Base-by-base conservation (phyloP, 495 filamentous ascomycete genomes). In the Rusavskia elegans region DNA sequence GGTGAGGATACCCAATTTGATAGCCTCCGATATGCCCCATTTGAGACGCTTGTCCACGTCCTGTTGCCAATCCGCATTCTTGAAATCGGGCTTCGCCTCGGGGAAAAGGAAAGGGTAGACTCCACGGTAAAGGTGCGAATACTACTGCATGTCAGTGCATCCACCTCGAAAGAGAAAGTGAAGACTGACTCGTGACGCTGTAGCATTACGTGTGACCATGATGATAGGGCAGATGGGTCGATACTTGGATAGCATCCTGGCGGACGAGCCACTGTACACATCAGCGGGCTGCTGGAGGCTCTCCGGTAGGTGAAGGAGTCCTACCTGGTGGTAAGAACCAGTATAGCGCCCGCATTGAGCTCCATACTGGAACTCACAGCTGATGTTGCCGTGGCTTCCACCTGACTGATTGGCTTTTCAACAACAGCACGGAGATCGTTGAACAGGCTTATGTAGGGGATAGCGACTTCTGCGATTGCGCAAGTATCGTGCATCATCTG, bases 401-500 rank as follows among this genome's bases (percentile, higher is more conserved):
- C 80, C 40, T 89, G 87, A 49, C 80, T 78, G 39, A 87, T 85
- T 44, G 92, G 92, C 40, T 87, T 81, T 55, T 81, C 76, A 57
- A 80, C 83, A 52, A 95, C 71, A 57, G 76, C 81, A 63, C 87
- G 83, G 63, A 98, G 73, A 75, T 98, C 93, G 66, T 97, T 89
- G 67, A 95, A 97, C 59, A 93, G 81, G 67, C 82, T 90, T 63
- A 94, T 87, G 69, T 98, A 96, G 51, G 90, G 87, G 63, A 96
- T 93, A 59, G 89, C 84, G 62, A 92, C 86, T 75, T 98, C 92
- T 52, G 92, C 93, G 64, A 94, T 78, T 65, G 95, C 71, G 68
- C 92, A 96, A 45, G 93, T 89, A 73, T 95, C 86, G 76, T 85
- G 84, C 92, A 98, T 98, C 83, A 96, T 93, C 35, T 76, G 81